Evolutionary conservation across 768 basidiomycete genomes (phyloP).

Genomic region (Boletus rufocinnamomeus): DNA sequence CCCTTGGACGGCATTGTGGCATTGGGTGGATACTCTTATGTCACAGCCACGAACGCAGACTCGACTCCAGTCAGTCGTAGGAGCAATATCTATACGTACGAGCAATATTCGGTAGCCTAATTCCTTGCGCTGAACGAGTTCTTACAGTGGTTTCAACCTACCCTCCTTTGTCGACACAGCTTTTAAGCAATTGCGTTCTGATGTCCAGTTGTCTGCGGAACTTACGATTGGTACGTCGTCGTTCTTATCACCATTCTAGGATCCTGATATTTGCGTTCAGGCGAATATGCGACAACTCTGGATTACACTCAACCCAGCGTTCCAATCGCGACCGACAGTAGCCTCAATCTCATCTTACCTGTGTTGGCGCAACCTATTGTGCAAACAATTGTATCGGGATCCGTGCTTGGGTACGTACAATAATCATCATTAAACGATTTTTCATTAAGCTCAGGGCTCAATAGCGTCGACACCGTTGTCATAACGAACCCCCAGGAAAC

Average conservation of each 20-base stretch:
- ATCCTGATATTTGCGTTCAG: slow-evolving; percentile 35
- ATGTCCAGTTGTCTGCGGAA: slow-evolving; percentile 55
- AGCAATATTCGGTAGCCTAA: not conserved
- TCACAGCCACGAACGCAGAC: slow-evolving; percentile 37
- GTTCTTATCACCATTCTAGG: not conserved
- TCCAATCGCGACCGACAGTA: slow-evolving; percentile 60
- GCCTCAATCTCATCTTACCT: slow-evolving; percentile 64
- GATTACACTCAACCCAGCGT: slow-evolving; percentile 59
- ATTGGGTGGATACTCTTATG: slow-evolving; percentile 67
- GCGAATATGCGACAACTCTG: slow-evolving; percentile 63
- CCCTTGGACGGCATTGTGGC: slow-evolving; percentile 68
- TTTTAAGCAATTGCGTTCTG: slow-evolving; percentile 63
- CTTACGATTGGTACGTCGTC: slow-evolving; percentile 53
- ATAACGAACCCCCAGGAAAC: slow-evolving; percentile 59
- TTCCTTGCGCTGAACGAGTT: slow-evolving; percentile 3
- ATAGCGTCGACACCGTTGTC: slow-evolving; percentile 58
- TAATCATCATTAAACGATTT: not conserved
- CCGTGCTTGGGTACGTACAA: slow-evolving; percentile 51
- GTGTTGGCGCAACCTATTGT: slow-evolving; percentile 74
- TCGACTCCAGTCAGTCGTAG: slow-evolving; percentile 38
- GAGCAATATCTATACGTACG: slow-evolving; percentile 55
- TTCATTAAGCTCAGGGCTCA: not conserved
- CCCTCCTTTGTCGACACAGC: slow-evolving; percentile 63
- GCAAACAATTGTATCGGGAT: slow-evolving; percentile 63
- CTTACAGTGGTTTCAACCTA: slow-evolving; percentile 57